Base-by-base conservation (phyloP, 495 filamentous ascomycete genomes). In the Tricharina praecox region DNA sequence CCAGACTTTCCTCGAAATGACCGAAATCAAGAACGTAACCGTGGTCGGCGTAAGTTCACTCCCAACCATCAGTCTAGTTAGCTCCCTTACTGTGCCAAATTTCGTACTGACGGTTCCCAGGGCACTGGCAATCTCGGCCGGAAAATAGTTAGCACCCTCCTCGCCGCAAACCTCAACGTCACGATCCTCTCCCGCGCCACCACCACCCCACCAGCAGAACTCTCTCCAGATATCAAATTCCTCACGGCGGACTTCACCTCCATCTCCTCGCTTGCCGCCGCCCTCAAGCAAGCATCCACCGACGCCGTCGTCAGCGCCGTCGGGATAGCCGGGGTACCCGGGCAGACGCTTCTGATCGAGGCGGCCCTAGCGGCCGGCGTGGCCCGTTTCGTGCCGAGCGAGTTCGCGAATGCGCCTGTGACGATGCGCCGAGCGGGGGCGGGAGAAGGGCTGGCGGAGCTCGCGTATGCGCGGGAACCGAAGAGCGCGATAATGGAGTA, bases 321-420 rank as follows among this genome's bases (percentile, higher is more conserved):
- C 3, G 64, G 61, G 13, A 52, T 59, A 3, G 37, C 51, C 0
- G 63, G 57, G 0, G 28, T 74, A 16, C 49, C 52, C 0, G 53
- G 51, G 0, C 74, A 81, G 48, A 59, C 58, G 5, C 47, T 54
- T 0, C 63, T 78, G 20, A 68, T 82, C 10, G 76, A 82, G 44
- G 79, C 78, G 1, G 69, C 75, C 0, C 56, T 74, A 15, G 66
- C 67, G 0, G 77, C 73, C 0, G 68, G 70, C 11, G 75, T 82
- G 2, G 65, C 69, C 56, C 70, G 77, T 23, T 77, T 78, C 51
- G 65, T 82, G 35, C 79, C 77, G 0, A 73, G 70, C 9, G 76
- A 80, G 50, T 85, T 75, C 49, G 80, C 79, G 30, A 62, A 76
- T 44, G 62, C 63, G 1, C 49, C 66, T 43, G 67, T 77, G 38